Evolutionary conservation across 495 filamentous ascomycete genomes (phyloP), one percentile per base, ranked within the genome.

Genomic region (Neurospora pannonica): DNA sequence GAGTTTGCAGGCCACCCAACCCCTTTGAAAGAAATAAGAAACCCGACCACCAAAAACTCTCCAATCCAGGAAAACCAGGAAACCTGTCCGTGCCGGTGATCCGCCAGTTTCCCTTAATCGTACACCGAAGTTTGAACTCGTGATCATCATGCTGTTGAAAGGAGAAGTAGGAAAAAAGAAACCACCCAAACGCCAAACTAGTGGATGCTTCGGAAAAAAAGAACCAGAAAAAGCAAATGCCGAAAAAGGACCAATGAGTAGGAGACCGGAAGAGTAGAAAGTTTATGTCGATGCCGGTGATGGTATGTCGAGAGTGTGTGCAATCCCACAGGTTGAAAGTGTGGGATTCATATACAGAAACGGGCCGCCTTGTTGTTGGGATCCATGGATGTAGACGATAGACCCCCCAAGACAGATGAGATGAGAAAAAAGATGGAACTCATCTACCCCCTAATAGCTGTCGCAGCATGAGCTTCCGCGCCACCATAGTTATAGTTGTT

Each of bases 401-500:
- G 54, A 48, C 13, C 19, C 42, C 48, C 21, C 24, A 74, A 34
- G 36, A 24, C 38, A 8, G n/a, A 17, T 62, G 46, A 43, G 40
- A 42, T 37, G 43, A 48, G 43, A 34, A 31, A 31, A 17, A 38
- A 17, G 38, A 31, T 43, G 40, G 17, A 21, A 42, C 3, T 17
- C 43, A 67, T 67, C 75, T 72, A 80, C 13, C 77, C 75, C 75
- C 79, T 79, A 76, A 80, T 85, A 24, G 83, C 82, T 81, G 82
- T 80, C 71, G 81, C 71, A 74, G 80, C 72, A 81, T 83, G 78
- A 84, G 82, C 75, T 36, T 85, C 81, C 73, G 81, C 10, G 34
- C 78, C 77, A 60, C 67, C 54, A 67, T 67, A 34, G 54, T 67
- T 67, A 67, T 34, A 67, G 28, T 67, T 67, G 54, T 67, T 67